phyloP scores from a whole-genome alignment of 495 filamentous ascomycete species.

The Platismatia glauca region DNA sequence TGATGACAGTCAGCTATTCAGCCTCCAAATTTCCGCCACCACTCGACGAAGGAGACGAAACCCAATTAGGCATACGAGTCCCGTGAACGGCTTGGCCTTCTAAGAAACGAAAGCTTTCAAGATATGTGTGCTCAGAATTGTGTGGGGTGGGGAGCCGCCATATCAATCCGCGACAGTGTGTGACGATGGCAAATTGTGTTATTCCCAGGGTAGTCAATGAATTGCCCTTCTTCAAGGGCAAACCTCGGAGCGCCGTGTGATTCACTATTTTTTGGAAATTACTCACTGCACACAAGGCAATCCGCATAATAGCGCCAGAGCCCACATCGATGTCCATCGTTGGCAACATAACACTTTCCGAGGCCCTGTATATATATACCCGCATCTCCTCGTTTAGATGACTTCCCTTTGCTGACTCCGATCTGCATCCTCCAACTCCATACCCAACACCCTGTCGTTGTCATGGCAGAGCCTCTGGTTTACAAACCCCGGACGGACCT shows the following conservation, averaged over 20 bases:
- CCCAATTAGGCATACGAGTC: not conserved
- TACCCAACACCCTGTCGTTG: not conserved
- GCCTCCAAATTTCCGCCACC: not conserved
- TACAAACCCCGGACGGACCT: not conserved
- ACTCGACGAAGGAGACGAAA: not conserved
- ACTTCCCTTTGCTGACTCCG: not conserved
- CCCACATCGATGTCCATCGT: not conserved
- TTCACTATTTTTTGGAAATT: not conserved
- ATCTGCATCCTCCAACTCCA: not conserved
- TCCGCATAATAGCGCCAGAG: not conserved
- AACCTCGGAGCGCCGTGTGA: not conserved
- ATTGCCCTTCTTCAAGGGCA: not conserved
- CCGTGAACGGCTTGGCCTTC: not conserved
- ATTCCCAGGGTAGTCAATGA: not conserved
- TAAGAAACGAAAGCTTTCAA: not conserved
- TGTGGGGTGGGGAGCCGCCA: not conserved
- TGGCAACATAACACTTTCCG: not conserved
- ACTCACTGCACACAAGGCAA: too few relatives aligned
- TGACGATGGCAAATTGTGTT: not conserved
- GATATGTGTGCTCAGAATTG: not conserved
- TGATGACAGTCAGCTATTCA: not conserved
- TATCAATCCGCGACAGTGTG: not conserved
- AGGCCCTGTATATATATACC: not conserved
- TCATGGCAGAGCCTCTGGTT: not conserved
- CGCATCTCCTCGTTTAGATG: not conserved